Base-by-base conservation (phyloP, 2,329 filamentous ascomycete genomes). In the Raffaelea deltoideospora region DNA sequence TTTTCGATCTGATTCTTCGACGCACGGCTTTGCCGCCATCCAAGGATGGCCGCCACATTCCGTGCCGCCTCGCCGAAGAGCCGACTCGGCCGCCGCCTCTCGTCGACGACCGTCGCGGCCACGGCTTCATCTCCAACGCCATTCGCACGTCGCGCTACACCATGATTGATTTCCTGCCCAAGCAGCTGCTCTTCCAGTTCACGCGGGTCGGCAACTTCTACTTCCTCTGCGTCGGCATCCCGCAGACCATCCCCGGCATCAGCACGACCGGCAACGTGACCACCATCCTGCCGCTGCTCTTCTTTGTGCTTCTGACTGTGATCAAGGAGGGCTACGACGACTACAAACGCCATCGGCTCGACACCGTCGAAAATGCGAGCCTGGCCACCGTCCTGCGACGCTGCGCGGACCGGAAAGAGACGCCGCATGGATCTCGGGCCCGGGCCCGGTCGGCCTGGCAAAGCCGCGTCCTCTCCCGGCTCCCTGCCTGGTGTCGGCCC, bases 261-360 rank as follows among this genome's bases (percentile, higher is more conserved):
- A 83, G 78, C 58, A 86, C 80, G 3, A 85, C 80, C 3, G 80
- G 80, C 55, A 79, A 50, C 38, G 82, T 72, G 48, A 85, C 80
- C 8, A 85, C 79, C 1, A 77, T 86, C 47, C 61, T 84, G 30
- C 80, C 80, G 1, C 56, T 85, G 30, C 53, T 79, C 43, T 78
- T 85, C 53, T 85, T 86, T 52, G 80, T 93, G 29, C 63, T 76
- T 26, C 64, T 93, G 40, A 90, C 84, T 0, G 81, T 93, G 48
- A 67, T 67, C 21, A 93, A 93, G 52, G 85, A 93, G 58, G 85
- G 84, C 0, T 90, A 84, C 47, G 85, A 93, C 52, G 85, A 93
- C 54, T 76, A 79, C 48, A 73, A 81, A 47, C 68, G 85, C 41
- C 81, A 90, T 55, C 70, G 79, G 14, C 63, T 92, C 33, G 85